Percentiles rank a stretch among this genome's conserved stretches.
Evolutionary conservation across 192 early-diverging fungal genomes (phyloP).

Genomic region (Neocallimastix lanati): DNA sequence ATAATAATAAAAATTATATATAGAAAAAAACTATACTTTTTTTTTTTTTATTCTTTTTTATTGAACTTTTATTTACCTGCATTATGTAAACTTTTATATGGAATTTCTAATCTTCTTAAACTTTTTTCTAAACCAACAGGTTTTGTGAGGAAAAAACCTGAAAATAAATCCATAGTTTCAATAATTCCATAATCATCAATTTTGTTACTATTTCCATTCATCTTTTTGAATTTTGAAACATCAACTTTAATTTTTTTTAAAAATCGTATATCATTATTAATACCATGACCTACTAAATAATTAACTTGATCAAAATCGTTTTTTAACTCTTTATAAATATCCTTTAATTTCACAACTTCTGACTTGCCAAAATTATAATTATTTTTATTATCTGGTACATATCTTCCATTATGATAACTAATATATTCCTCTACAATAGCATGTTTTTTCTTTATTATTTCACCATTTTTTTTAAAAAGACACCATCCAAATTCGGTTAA

Average conservation of each 20-base stretch:
- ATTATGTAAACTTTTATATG: not conserved
- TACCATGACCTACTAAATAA: not conserved
- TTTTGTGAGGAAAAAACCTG: not conserved
- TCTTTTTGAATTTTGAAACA: not conserved
- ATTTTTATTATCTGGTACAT: not conserved
- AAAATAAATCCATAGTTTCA: not conserved
- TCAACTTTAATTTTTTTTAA: not conserved
- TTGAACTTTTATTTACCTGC: not conserved
- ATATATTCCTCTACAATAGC: not conserved
- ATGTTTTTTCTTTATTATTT: not conserved
- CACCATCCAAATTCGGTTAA: not conserved
- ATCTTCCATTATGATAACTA: not conserved
- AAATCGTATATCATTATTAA: not conserved
- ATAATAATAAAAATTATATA: not conserved
- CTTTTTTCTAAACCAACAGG: not conserved
- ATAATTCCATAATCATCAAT: not conserved
- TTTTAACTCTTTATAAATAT: not conserved
- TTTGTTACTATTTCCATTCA: not conserved
- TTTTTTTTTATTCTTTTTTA: too few species aligned
- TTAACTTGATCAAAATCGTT: not conserved
- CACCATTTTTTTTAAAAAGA: not conserved
- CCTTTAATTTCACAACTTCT: not conserved
- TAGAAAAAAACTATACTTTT: too few species aligned
- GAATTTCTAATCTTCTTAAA: not conserved
- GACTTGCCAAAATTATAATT: not conserved